Conservation (phyloP, 192 early-diverging fungal genomes). For the Haplosporangium gracile region DNA sequence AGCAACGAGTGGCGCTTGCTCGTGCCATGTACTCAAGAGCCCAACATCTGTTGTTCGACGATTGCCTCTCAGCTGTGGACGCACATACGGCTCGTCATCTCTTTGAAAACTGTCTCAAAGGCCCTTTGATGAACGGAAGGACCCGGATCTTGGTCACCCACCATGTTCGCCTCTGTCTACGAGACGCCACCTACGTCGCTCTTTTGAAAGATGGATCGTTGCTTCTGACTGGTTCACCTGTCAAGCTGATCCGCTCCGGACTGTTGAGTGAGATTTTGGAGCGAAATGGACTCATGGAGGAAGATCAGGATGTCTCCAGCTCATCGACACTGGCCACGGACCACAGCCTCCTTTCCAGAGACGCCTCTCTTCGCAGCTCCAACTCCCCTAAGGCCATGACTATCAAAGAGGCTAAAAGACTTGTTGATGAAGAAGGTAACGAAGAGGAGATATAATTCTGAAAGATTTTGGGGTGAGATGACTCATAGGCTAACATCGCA, state of each 20-base stretch:
- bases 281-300: slow-evolving; percentile 55
- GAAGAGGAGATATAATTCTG: background rate
- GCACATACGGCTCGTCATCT: slow-evolving; percentile 81
- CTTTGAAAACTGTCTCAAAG: slow-evolving; percentile 79
- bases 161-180: slow-evolving; percentile 73
- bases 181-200: slow-evolving; percentile 66
- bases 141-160: slow-evolving; percentile 94
- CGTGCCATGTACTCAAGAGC: slow-evolving; percentile 87
- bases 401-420: slow-evolving; percentile 47
- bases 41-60: slow-evolving; percentile 82
- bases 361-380: slow-evolving; percentile 11
- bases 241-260: slow-evolving; percentile 53
- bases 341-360: slow-evolving; percentile 33
- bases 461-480: background rate
- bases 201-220: slow-evolving; percentile 65
- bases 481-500: background rate
- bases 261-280: slow-evolving; percentile 55
- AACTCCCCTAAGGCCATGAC: slow-evolving; percentile 20
- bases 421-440: slow-evolving; percentile 65
- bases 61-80: slow-evolving; percentile 93
- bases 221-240: slow-evolving; percentile 46
- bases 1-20: slow-evolving; percentile 87
- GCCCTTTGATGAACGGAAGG: slow-evolving; percentile 77
- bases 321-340: slow-evolving; percentile 31
- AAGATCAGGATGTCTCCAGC: slow-evolving; percentile 45